A percentile compares a stretch with the other conserved stretches of the same genome.
Conservation (phyloP, 768 basidiomycete species). For the Mycena leptocephala region DNA sequence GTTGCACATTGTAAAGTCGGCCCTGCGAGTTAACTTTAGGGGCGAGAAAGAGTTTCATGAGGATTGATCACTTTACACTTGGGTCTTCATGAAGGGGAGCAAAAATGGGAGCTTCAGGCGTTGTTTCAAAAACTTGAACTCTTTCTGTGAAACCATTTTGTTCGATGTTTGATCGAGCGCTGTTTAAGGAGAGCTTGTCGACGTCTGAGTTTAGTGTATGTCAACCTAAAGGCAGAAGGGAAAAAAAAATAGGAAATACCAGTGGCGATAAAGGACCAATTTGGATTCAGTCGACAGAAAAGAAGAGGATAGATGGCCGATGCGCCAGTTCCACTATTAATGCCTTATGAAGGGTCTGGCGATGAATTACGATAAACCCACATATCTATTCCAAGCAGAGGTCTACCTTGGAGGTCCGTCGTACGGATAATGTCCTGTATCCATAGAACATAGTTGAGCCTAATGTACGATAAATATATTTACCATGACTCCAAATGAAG, state of each 20-base stretch:
- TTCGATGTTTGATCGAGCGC: constrained; percentile 72
- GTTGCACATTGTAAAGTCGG: constrained; percentile 94
- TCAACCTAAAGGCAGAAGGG: background rate
- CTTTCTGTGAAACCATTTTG: constrained; percentile 69
- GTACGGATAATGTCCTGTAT: constrained; percentile 77
- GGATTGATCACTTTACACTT: background rate
- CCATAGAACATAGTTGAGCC: constrained; percentile 92
- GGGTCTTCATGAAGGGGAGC: constrained; percentile 51
- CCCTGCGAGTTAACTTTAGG: constrained; percentile 49
- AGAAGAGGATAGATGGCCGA: constrained; percentile 93
- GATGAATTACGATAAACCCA: constrained; percentile 51
- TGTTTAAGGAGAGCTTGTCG: constrained; percentile 72
- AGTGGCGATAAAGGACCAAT: constrained; percentile 79
- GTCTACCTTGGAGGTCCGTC: constrained; percentile 30
- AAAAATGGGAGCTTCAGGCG: constrained; percentile 61
- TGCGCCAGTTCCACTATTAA: constrained; percentile 88
- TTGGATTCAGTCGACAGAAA: constrained; percentile 65
- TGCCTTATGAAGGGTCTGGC: background rate
- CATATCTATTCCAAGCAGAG: constrained; percentile 80
- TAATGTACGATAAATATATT: constrained; percentile 43
- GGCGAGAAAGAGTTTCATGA: background rate
- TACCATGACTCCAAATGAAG: background rate
- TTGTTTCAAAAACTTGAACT: constrained; percentile 64
- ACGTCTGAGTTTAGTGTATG: constrained; percentile 69
- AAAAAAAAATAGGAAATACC: constrained; percentile 60